Conservation (phyloP, 1,284 basidiomycete genomes). For the Tylopilus sp. region DNA sequence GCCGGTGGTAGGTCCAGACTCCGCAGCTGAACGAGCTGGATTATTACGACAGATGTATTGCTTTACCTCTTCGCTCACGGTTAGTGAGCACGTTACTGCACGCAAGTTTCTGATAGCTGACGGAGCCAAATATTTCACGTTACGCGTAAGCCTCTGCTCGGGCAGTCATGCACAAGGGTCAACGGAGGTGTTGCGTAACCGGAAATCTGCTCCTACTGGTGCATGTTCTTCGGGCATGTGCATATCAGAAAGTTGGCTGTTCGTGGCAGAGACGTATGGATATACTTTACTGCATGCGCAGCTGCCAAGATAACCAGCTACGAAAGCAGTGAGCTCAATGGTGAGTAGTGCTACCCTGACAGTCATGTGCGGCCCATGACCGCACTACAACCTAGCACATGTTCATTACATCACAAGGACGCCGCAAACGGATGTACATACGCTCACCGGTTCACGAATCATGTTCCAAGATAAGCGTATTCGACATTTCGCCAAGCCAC, state of each 20-base stretch:
- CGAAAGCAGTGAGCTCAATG: not conserved
- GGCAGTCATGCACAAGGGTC: not conserved
- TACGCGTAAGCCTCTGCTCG: no score
- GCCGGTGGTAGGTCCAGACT: no score
- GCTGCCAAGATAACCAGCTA: constrained; percentile 2
- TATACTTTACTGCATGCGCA: not conserved
- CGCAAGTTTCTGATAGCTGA: no score
- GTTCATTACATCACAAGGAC: not conserved
- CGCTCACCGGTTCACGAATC: not conserved
- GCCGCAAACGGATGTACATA: not conserved
- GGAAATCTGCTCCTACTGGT: not conserved
- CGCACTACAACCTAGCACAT: not conserved
- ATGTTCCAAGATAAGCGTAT: constrained; percentile 5
- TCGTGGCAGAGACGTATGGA: no score
- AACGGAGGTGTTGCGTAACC: not conserved
- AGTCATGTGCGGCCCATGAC: not conserved
- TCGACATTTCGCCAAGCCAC: constrained; percentile 11
- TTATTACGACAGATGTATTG: no score
- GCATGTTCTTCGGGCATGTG: not conserved
- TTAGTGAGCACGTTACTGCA: no score
- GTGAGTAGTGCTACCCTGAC: no score
- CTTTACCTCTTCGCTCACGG: no score
- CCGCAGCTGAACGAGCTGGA: no score
- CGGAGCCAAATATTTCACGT: no score
- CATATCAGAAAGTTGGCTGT: not conserved